These are phyloP conservation scores for Phyllosticta capitalensis DNA, from an alignment of 2,329 filamentous ascomycete species.

Conservation along the genomic window DNA sequence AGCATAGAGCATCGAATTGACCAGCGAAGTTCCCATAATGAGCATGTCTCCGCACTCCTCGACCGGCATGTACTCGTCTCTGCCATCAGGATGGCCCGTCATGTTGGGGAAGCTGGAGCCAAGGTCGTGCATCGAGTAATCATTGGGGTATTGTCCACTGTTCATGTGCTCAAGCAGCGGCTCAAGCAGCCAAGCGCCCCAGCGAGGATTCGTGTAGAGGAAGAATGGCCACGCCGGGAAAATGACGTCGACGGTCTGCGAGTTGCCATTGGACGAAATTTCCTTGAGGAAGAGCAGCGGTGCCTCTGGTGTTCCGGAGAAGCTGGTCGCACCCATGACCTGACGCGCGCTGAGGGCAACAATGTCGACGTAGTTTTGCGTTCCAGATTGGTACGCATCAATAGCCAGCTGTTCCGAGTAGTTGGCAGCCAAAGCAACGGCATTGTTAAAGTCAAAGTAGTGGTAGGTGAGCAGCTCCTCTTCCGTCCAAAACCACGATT, in stretches of 20 bases:
- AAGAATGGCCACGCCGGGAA: slow-evolving; percentile 83
- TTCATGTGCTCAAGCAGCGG: slow-evolving; percentile 73
- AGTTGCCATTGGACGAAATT: slow-evolving; percentile 76
- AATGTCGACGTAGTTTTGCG: slow-evolving; percentile 66
- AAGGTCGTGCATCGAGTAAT: slow-evolving; percentile 70
- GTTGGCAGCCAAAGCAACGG: slow-evolving; percentile 54
- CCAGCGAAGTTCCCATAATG: slow-evolving; percentile 69
- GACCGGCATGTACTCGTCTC: slow-evolving; percentile 66
- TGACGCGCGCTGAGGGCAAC: slow-evolving; percentile 70
- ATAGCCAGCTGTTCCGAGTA: slow-evolving; percentile 62
- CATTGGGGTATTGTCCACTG: slow-evolving; percentile 75
- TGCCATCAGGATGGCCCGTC: slow-evolving; percentile 62
- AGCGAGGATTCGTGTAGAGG: slow-evolving; percentile 71
- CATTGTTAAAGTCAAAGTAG: slow-evolving; percentile 62
- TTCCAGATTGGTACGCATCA: slow-evolving; percentile 66
- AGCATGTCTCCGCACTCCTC: slow-evolving; percentile 77
- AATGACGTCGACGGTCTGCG: slow-evolving; percentile 80
- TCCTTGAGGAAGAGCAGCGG: slow-evolving; percentile 76
- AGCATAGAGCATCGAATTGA: slow-evolving; percentile 62
- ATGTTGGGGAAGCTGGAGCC: slow-evolving; percentile 65
- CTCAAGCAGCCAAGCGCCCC: slow-evolving; percentile 70
- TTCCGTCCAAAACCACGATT: slow-evolving; percentile 57
- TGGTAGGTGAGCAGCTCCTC: slow-evolving; percentile 64
- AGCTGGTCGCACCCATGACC: slow-evolving; percentile 67
- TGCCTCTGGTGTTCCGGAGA: slow-evolving; percentile 59